phyloP scores from a whole-genome alignment of 2,329 filamentous ascomycete genomes.

The Elsinoe perseae region DNA sequence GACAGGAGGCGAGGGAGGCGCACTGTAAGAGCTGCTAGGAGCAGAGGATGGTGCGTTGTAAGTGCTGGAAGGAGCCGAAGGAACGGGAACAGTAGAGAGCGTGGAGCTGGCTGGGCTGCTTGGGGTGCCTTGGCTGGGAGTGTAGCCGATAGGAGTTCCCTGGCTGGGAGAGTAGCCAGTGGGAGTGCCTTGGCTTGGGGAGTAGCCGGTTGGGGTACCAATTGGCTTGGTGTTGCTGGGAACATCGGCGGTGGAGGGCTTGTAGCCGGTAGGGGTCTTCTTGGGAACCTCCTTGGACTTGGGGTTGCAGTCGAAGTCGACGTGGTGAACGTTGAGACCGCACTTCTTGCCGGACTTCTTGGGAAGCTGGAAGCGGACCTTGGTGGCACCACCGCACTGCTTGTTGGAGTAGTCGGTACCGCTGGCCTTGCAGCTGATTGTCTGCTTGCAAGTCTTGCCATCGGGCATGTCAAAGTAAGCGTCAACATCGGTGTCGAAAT shows the following conservation, averaged over 20 bases:
- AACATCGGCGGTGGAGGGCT: constrained; percentile 19
- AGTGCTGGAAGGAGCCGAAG: constrained; percentile 14
- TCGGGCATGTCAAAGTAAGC: constrained; percentile 85
- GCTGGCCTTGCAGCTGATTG: constrained; percentile 55
- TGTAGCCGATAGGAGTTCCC: constrained; percentile 15
- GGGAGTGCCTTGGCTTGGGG: not conserved
- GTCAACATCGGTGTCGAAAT: constrained; percentile 70
- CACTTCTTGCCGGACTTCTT: constrained; percentile 45
- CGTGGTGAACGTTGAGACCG: constrained; percentile 63
- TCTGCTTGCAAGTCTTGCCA: constrained; percentile 73
- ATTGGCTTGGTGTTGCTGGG: constrained; percentile 12
- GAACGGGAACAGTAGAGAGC: constrained; percentile 13
- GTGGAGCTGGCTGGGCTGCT: constrained; percentile 13
- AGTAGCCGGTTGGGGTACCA: constrained; percentile 3
- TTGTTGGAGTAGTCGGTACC: constrained; percentile 69
- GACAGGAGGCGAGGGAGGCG: constrained; percentile 15
- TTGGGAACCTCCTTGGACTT: constrained; percentile 25
- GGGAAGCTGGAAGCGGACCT: constrained; percentile 62
- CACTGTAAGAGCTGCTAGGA: constrained; percentile 17
- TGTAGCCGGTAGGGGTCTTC: constrained; percentile 22
- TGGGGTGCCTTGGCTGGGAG: constrained; percentile 16
- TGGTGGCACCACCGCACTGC: constrained; percentile 86
- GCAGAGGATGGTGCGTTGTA: constrained; percentile 12
- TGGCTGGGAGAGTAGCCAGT: constrained; percentile 16
- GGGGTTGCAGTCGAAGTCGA: constrained; percentile 64